These are phyloP conservation scores for Eucalyptus virginea DNA, from an alignment of 345 rosid genomes.

Conservation along the genomic window DNA sequence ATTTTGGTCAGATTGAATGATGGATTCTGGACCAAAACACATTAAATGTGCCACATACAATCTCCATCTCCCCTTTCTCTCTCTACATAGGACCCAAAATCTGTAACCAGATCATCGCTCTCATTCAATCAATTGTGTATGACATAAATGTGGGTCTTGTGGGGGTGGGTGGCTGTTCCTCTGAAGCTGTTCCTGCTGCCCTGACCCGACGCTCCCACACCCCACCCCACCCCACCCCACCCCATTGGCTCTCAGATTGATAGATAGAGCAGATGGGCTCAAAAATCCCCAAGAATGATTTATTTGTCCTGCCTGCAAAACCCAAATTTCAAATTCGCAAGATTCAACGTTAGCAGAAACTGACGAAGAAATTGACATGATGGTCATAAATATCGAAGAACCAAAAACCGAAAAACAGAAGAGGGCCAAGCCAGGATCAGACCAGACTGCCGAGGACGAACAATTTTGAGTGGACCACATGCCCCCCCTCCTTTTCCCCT, in stretches of 20 bases:
- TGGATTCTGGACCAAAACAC: background rate
- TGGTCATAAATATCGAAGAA: background rate
- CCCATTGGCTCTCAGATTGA: background rate
- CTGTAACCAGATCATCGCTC: background rate
- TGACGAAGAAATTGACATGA: background rate
- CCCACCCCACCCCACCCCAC: background rate
- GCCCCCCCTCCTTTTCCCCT: background rate
- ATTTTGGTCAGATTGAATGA: background rate
- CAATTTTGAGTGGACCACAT: background rate
- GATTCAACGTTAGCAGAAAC: constrained; percentile 5
- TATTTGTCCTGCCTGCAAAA: constrained; percentile 18
- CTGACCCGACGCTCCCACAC: background rate
- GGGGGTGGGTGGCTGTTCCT: background rate
- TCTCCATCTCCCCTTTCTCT: background rate
- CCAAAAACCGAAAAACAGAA: background rate
- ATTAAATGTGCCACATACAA: background rate
- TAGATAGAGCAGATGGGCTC: background rate
- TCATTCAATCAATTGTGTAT: background rate
- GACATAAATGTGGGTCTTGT: background rate
- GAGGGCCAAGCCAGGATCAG: background rate
- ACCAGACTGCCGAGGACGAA: background rate
- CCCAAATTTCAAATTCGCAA: background rate
- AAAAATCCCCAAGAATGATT: constrained; percentile 4
- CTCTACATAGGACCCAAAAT: background rate
- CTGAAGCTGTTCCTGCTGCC: background rate